Conservation (phyloP, 768 basidiomycete species). For the Mycena capillaripes region DNA sequence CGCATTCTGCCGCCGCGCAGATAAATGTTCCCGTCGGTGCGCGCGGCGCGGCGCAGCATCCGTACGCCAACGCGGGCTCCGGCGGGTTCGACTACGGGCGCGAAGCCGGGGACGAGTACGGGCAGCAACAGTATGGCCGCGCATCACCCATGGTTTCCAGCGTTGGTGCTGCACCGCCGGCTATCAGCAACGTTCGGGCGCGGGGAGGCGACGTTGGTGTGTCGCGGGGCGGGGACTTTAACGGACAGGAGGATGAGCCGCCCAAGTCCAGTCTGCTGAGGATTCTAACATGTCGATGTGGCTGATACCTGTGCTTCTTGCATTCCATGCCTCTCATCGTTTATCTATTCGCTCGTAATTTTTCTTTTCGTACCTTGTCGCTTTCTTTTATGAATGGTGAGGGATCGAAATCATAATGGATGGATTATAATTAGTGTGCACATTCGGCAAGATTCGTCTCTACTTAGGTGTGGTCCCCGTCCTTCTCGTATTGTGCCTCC, state of each 20-base stretch:
- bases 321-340: slow-evolving; percentile 35
- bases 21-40: slow-evolving; percentile 77
- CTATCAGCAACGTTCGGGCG: slow-evolving; percentile 80
- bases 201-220: slow-evolving; percentile 77
- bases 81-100: slow-evolving; percentile 71
- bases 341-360: slow-evolving; percentile 42
- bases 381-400: too few relatives aligned
- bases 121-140: slow-evolving; percentile 78
- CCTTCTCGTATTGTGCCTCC: slow-evolving; percentile 23
- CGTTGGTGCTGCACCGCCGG: slow-evolving; percentile 76
- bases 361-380: slow-evolving; percentile 37
- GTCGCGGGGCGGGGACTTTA: slow-evolving; percentile 70
- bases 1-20: slow-evolving; percentile 83
- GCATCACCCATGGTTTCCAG: slow-evolving; percentile 87
- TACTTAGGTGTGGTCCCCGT: too few relatives aligned
- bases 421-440: slow-evolving; percentile 18
- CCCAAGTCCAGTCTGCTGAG: slow-evolving; percentile 71
- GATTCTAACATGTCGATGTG: slow-evolving; percentile 86
- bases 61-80: slow-evolving; percentile 75
- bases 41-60: slow-evolving; percentile 66
- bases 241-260: slow-evolving; percentile 69
- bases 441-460: too few relatives aligned
- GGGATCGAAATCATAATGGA: slow-evolving; percentile 28
- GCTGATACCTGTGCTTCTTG: slow-evolving; percentile 51
- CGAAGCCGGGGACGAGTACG: slow-evolving; percentile 69